Percentiles rank a stretch among this genome's conserved stretches.
phyloP scores from a whole-genome alignment of 495 filamentous ascomycete genomes.

The Trichodelitschia bisporula region DNA sequence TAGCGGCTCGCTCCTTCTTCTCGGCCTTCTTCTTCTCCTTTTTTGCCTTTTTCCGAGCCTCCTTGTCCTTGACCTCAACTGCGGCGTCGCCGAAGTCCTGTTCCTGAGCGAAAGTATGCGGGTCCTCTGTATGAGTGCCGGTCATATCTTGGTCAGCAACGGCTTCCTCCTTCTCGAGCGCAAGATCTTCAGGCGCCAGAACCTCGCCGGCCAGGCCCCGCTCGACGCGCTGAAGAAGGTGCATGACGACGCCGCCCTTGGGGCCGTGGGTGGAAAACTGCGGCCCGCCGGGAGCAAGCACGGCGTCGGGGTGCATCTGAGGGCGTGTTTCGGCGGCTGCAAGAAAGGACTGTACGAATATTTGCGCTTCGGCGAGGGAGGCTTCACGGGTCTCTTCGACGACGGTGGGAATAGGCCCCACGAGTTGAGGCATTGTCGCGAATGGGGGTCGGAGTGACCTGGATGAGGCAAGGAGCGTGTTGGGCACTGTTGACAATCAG shows the following conservation, averaged over 20 bases:
- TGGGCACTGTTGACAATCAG: too few species aligned
- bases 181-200: constrained; percentile 1
- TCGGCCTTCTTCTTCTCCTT: constrained; percentile 16
- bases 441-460: too few species aligned
- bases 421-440: too few species aligned
- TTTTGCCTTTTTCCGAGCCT: constrained; percentile 18
- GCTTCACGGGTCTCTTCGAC: not conserved
- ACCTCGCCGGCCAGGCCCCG: not conserved
- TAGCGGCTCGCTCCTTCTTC: constrained; percentile 10
- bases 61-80: constrained; percentile 10
- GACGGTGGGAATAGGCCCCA: too few species aligned
- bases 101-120: not conserved
- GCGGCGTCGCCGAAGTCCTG: not conserved
- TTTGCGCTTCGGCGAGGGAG: not conserved
- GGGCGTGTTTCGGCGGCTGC: too few species aligned
- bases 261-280: not conserved
- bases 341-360: too few species aligned
- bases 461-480: too few species aligned
- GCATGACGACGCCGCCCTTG: not conserved
- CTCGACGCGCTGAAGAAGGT: not conserved
- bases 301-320: not conserved
- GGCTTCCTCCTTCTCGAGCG: too few species aligned
- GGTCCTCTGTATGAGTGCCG: too few species aligned
- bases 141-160: too few species aligned
- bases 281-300: not conserved